Evolutionary conservation across 768 basidiomycete genomes (phyloP).

Genomic region (Ramaria rubella): DNA sequence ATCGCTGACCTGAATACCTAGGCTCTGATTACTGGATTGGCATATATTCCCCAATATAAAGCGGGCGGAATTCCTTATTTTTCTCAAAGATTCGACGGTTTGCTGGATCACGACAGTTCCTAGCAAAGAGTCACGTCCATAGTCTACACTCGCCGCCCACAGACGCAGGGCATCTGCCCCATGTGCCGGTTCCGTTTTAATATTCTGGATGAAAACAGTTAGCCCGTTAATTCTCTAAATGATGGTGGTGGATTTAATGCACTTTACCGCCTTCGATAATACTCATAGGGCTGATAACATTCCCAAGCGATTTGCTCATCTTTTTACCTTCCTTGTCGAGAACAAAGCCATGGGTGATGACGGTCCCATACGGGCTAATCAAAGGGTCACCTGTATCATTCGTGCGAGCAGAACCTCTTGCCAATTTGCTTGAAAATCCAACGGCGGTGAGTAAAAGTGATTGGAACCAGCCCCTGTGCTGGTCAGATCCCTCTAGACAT

Average conservation of each 20-base stretch:
- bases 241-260: constrained; percentile 16
- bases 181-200: constrained; percentile 68
- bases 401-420: constrained; percentile 17
- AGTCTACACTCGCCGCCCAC: constrained; percentile 91
- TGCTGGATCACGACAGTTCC: constrained; percentile 72
- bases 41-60: constrained; percentile 78
- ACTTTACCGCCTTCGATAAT: constrained; percentile 77
- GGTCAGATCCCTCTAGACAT: constrained; percentile 92
- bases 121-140: constrained; percentile 81
- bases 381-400: constrained; percentile 3
- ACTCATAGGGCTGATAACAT: constrained; percentile 78
- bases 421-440: constrained; percentile 23
- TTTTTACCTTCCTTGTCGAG: constrained; percentile 84
- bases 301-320: constrained; percentile 98
- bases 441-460: constrained; percentile 84
- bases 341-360: constrained; percentile 97
- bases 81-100: constrained; percentile 68
- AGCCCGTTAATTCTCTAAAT: background rate
- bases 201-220: constrained; percentile 36
- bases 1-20: constrained; percentile 27
- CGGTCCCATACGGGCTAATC: constrained; percentile 59
- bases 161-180: constrained; percentile 83
- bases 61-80: constrained; percentile 78
- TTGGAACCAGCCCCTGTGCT: constrained; percentile 99
- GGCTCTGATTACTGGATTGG: constrained; percentile 29